Evolutionary conservation across 352 stramenopile species (phyloP), one percentile per base, ranked within the genome.

Genomic region (Pythium aristosporum): DNA sequence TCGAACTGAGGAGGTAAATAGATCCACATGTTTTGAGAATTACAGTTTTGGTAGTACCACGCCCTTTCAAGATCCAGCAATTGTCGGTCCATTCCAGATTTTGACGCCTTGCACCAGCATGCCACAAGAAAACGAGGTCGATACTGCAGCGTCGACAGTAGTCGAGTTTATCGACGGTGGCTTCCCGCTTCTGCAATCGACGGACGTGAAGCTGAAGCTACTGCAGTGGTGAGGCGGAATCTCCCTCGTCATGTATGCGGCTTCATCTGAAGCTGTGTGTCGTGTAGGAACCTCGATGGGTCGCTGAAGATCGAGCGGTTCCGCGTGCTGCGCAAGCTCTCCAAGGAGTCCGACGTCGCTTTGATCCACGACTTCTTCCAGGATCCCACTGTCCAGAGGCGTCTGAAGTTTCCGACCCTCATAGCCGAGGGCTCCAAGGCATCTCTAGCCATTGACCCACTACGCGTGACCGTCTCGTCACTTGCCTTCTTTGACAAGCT

Each of bases 401-500:
- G 63, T 37, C 62, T 93, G 1, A 52, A 49, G 21, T 71, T 91
- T 61, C 32, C 69, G 18, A 28, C 25, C 25, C 25, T 30, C 25
- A 5, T 30, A 20, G 6, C 43, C 41, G 13, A 46, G 2, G 41
- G 34, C 16, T 18, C 44, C 34, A 18, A 63, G 23, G 30, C 32
- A 3, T 32, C 63, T 16, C 36, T 71, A 8, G n/a, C 30, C 25
- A 59, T 61, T 9, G 42, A 60, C 7, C 57, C 39, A 11, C 68
- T 94, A 15, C 64, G 49, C 5, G 47, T 59, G 8, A 86, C 21
- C 3, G 75, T 88, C 7, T 87, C 76, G 5, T 90, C 66, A 12
- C 73, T 88, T 47, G 30, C 64, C 15, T 91, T 94, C 69, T 92
- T 94, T 43, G 77, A 91, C 23, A 85, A 84, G 16, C 77, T 91